Conservation (phyloP, 2,329 filamentous ascomycete genomes). For the Venturia pyrina region DNA sequence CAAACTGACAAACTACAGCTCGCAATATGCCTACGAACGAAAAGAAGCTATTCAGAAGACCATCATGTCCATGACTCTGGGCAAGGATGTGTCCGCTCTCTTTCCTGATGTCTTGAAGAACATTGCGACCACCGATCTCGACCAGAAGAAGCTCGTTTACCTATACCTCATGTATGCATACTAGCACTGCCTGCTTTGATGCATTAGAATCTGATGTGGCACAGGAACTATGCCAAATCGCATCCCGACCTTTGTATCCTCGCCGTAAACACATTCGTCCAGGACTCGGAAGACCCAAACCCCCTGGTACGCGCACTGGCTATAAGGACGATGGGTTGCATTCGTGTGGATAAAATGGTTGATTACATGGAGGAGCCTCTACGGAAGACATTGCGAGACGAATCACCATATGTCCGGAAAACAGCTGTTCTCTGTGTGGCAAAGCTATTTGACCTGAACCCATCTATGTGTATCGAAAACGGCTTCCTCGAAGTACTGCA, state of each 20-base stretch:
- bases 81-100: conserved; percentile 93
- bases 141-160: conserved; percentile 99
- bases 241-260: conserved; percentile 97
- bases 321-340: conserved; percentile 97
- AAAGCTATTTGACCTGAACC: conserved; percentile 93
- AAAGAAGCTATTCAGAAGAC: conserved; percentile 99
- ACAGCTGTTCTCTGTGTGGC: conserved; percentile 96
- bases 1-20: conserved; percentile 44
- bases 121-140: conserved; percentile 85
- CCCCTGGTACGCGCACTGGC: conserved; percentile 89
- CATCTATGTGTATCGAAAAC: conserved; percentile 86
- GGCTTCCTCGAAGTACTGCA: conserved; percentile 90
- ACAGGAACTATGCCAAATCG: conserved; percentile 98
- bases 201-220: conserved; percentile 13
- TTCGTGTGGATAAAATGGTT: conserved; percentile 97
- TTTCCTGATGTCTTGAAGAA: conserved; percentile 99
- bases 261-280: conserved; percentile 97
- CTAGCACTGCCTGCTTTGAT: background rate
- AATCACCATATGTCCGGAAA: conserved; percentile 97
- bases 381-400: conserved; percentile 89
- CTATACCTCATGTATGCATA: conserved; percentile 76
- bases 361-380: conserved; percentile 99
- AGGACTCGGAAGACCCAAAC: conserved; percentile 98
- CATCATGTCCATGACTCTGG: conserved; percentile 99
- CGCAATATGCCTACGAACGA: conserved; percentile 96